Evolutionary conservation across 371 early-diverging fungal species (phyloP).

Genomic region (Mucor mucedo): DNA sequence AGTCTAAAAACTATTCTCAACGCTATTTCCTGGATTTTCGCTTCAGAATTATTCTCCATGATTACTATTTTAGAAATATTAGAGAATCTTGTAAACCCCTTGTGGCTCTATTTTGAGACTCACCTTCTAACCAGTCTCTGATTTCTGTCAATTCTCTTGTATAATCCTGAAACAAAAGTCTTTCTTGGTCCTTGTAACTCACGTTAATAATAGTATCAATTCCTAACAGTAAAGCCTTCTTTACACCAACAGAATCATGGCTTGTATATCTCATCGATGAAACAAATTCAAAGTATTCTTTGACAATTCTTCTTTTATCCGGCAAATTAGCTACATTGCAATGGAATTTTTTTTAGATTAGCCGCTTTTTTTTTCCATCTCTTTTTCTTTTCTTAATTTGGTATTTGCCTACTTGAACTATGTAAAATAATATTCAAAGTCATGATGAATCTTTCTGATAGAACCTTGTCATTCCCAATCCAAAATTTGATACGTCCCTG

Average conservation of each 20-base stretch:
- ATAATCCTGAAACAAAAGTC: conserved; percentile 36
- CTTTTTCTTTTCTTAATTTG: background rate
- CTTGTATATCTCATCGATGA: conserved; percentile 42
- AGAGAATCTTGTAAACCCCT: background rate
- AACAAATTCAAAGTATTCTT: conserved; percentile 53
- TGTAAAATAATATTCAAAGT: conserved; percentile 51
- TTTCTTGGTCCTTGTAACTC: conserved; percentile 40
- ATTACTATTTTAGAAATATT: conserved; percentile 5
- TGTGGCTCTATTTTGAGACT: background rate
- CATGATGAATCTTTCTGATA: conserved; percentile 52
- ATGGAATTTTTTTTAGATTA: too few species aligned
- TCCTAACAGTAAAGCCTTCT: conserved; percentile 43
- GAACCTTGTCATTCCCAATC: conserved; percentile 37
- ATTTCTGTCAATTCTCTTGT: conserved; percentile 33
- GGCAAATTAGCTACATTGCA: conserved; percentile 41
- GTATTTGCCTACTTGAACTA: conserved; percentile 43
- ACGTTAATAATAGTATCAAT: conserved; percentile 42
- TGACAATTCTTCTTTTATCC: conserved; percentile 46
- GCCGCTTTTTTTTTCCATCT: too few species aligned
- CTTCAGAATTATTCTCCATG: conserved; percentile 20
- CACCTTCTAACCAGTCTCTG: conserved; percentile 51
- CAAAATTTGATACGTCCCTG: conserved; percentile 42
- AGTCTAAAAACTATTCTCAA: conserved; percentile 9
- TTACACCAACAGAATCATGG: conserved; percentile 22
- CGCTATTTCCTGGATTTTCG: conserved; percentile 15